These are phyloP conservation scores for Rhododendron vialii DNA, from an alignment of 148 eudicot species.

Conservation along the genomic window DNA sequence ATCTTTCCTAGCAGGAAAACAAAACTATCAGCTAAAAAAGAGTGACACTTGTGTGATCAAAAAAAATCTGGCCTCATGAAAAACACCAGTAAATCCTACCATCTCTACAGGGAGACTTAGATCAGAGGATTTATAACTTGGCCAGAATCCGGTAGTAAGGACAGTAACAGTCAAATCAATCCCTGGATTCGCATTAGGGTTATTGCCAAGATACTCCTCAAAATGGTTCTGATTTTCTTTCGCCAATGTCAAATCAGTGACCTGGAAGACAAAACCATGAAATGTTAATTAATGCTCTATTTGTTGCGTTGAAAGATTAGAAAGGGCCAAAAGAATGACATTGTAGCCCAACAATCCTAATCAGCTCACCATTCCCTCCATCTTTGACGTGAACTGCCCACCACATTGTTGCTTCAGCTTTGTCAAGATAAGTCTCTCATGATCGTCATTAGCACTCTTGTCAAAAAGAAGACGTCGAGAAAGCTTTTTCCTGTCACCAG, in stretches of 20 bases:
- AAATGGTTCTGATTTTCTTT: constrained; percentile 32
- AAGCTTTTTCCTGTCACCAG: constrained; percentile 33
- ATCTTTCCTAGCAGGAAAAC: neutral
- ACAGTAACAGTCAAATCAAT: constrained; percentile 43
- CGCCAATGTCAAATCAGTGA: constrained; percentile 40
- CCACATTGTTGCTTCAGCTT: constrained; percentile 50
- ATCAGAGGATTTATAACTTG: constrained; percentile 43
- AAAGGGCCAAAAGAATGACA: neutral
- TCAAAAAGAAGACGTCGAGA: constrained; percentile 43
- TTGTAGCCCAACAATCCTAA: neutral
- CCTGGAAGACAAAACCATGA: constrained; percentile 20
- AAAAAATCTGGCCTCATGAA: neutral
- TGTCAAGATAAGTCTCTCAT: constrained; percentile 38
- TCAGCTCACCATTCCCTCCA: constrained; percentile 49
- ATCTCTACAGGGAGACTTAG: constrained; percentile 42
- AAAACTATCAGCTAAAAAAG: neutral
- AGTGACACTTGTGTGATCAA: neutral
- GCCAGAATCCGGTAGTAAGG: constrained; percentile 53
- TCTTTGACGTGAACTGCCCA: constrained; percentile 46
- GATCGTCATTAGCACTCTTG: constrained; percentile 44
- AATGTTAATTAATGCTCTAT: neutral
- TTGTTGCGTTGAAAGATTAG: neutral
- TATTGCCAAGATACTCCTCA: constrained; percentile 26
- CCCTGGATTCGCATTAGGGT: constrained; percentile 24
- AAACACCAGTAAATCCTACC: constrained; percentile 20